A percentile compares a stretch with the other conserved stretches of the same genome.
These are phyloP conservation scores for Elsinoe fawcettii DNA, from an alignment of 2,329 filamentous ascomycete genomes.

Conservation along the genomic window DNA sequence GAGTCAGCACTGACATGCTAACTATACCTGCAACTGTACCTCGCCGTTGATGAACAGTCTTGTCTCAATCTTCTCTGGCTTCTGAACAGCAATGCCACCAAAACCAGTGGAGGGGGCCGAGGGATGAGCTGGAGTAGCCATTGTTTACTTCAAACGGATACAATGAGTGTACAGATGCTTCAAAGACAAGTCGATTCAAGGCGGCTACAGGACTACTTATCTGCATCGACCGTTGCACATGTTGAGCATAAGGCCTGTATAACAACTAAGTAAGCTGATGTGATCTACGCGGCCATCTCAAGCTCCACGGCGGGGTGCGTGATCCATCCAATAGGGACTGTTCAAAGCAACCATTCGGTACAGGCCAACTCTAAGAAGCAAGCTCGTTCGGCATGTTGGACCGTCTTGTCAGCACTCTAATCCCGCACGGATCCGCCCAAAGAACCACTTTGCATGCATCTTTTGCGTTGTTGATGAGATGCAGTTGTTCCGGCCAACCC, in stretches of 20 bases:
- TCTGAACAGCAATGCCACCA: background rate
- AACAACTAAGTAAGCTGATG: background rate
- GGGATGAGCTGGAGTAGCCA: background rate
- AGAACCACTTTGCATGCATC: too few relatives aligned
- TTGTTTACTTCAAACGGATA: background rate
- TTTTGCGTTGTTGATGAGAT: too few relatives aligned
- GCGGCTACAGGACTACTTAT: too few relatives aligned
- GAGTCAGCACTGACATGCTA: background rate
- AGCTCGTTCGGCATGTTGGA: background rate
- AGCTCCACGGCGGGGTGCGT: background rate
- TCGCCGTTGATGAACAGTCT: conserved; percentile 47
- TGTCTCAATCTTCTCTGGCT: conserved; percentile 28
- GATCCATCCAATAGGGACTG: background rate
- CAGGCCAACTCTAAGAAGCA: background rate
- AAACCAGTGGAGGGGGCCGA: background rate
- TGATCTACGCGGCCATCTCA: background rate
- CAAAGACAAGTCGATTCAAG: too few relatives aligned
- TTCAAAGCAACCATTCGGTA: background rate
- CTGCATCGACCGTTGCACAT: background rate
- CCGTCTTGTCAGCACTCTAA: background rate
- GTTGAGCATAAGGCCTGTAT: background rate
- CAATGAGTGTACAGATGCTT: background rate
- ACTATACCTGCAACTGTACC: conserved; percentile 23
- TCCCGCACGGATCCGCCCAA: background rate
- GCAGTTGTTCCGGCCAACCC: too few relatives aligned